Percentiles rank a stretch among this genome's conserved stretches.
phyloP scores from a whole-genome alignment of 2,329 filamentous ascomycete genomes.

The Trichoderma afroharzianum region DNA sequence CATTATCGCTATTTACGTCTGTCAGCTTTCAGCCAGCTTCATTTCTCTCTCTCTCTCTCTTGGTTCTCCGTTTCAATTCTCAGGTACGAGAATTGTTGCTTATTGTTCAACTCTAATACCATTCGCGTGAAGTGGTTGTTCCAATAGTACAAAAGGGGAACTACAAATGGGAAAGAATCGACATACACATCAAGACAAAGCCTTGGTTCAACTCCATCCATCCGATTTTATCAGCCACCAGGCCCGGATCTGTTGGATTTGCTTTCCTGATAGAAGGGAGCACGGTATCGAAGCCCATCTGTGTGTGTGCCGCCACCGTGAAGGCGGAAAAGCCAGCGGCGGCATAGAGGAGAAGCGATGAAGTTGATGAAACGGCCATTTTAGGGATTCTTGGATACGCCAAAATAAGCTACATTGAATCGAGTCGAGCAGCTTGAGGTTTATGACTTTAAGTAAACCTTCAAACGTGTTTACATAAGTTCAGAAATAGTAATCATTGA shows the following conservation, averaged over 20 bases:
- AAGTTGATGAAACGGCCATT: neutral
- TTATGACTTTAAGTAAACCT: too few species aligned
- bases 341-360: neutral
- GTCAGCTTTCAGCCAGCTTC: neutral
- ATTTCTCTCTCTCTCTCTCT: neutral
- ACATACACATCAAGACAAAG: neutral
- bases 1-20: neutral
- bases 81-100: neutral
- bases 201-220: neutral
- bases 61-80: neutral
- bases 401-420: neutral
- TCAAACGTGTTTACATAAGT: neutral
- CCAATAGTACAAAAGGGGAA: neutral
- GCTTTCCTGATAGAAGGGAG: neutral
- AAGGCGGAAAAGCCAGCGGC: neutral
- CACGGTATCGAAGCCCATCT: neutral
- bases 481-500: too few species aligned
- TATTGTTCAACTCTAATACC: fast-evolving
- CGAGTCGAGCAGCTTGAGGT: neutral
- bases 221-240: neutral
- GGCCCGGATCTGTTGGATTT: neutral
- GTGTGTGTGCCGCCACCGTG: neutral
- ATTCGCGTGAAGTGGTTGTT: neutral
- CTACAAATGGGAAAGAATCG: neutral
- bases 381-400: neutral